Evolutionary conservation across 441 rosid species (phyloP).

Genomic region (Erodium trifolium): DNA sequence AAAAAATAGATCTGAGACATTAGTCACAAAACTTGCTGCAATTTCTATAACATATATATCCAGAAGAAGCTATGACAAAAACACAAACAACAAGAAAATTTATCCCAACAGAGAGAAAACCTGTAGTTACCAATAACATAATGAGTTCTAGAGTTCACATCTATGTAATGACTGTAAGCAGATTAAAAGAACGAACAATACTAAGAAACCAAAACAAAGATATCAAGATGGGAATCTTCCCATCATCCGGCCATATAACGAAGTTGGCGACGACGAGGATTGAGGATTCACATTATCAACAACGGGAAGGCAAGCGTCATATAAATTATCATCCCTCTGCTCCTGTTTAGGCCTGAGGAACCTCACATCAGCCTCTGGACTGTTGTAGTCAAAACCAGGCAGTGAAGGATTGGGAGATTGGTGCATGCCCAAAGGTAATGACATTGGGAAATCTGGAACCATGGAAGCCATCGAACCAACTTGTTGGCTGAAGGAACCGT

Average conservation of each 20-base stretch:
- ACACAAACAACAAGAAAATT: background rate
- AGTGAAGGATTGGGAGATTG: slow-evolving; percentile 26
- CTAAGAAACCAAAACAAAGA: background rate
- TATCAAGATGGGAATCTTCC: background rate
- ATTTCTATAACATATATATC: background rate
- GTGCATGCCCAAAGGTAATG: slow-evolving; percentile 31
- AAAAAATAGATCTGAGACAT: background rate
- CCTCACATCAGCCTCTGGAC: slow-evolving; percentile 16
- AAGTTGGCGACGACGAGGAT: background rate
- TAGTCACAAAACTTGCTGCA: background rate
- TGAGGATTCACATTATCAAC: background rate
- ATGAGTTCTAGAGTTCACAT: background rate
- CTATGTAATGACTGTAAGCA: background rate
- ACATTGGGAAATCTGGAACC: slow-evolving; percentile 37
- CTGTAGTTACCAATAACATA: background rate
- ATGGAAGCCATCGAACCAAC: slow-evolving; percentile 27
- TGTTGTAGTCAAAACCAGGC: slow-evolving; percentile 22
- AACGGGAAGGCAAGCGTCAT: slow-evolving; percentile 7
- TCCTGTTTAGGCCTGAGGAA: slow-evolving; percentile 5
- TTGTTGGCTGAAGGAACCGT: slow-evolving; percentile 28
- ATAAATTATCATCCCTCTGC: slow-evolving; percentile 14
- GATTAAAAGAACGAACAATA: background rate
- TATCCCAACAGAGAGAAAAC: background rate
- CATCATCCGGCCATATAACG: background rate
- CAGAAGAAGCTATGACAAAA: background rate